These are phyloP conservation scores for Intubia oerlemansii DNA, from an alignment of 2,329 filamentous ascomycete genomes.

Conservation along the genomic window DNA sequence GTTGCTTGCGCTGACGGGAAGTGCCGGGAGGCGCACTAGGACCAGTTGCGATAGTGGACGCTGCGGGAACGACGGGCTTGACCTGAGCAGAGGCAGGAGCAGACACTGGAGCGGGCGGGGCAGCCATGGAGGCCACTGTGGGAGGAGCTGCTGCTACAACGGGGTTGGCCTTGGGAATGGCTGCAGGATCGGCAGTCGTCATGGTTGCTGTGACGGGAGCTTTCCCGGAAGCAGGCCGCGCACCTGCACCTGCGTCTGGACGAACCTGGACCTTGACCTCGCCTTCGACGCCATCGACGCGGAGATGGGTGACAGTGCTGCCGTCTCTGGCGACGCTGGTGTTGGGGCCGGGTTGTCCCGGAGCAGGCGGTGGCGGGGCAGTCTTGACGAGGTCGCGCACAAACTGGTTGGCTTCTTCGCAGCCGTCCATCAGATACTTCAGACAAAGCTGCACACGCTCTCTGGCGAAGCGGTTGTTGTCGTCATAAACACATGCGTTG, in stretches of 20 bases:
- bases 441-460: constrained; percentile 77
- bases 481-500: constrained; percentile 78
- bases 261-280: constrained; percentile 34
- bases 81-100: too few relatives aligned
- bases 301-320: constrained; percentile 17
- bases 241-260: constrained; percentile 1
- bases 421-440: constrained; percentile 64
- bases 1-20: constrained; percentile 8
- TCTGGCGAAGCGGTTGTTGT: constrained; percentile 83
- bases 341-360: constrained; percentile 5
- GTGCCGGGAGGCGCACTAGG: constrained; percentile 6
- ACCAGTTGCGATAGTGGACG: too few relatives aligned
- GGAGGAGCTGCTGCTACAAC: too few relatives aligned
- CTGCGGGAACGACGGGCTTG: background rate
- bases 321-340: background rate
- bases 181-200: too few relatives aligned
- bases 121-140: too few relatives aligned
- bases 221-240: constrained; percentile 1
- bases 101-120: too few relatives aligned
- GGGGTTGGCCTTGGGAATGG: too few relatives aligned
- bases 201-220: too few relatives aligned
- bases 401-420: constrained; percentile 49
- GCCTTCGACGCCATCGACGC: constrained; percentile 32
- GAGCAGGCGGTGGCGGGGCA: constrained; percentile 9
- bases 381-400: constrained; percentile 37